These are phyloP conservation scores for Serendipita indica DNA, from an alignment of 768 basidiomycete genomes.

Conservation along the genomic window DNA sequence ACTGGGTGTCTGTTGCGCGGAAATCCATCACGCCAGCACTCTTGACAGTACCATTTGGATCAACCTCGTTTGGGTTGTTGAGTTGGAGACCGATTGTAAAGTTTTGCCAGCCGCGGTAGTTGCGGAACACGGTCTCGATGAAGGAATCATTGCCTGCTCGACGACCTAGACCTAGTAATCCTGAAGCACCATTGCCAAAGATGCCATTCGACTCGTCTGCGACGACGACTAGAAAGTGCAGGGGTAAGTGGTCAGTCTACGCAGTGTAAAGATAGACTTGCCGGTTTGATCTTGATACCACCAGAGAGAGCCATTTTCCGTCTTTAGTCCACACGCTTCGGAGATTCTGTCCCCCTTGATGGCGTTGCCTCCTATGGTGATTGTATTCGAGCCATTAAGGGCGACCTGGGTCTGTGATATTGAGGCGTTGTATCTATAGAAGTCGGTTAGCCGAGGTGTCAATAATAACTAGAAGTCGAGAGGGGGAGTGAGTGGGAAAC, in stretches of 20 bases:
- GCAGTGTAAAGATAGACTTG: too few species aligned
- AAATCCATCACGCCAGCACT: neutral
- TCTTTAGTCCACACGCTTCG: neutral
- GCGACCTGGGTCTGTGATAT: neutral
- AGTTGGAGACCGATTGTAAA: neutral
- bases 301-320: neutral
- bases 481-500: neutral
- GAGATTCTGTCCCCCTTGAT: neutral
- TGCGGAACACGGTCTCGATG: neutral
- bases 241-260: neutral
- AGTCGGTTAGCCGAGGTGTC: too few species aligned
- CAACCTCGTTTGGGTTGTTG: neutral
- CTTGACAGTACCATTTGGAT: neutral
- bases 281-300: constrained; percentile 7
- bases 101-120: neutral
- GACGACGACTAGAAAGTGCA: neutral
- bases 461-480: neutral
- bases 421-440: neutral
- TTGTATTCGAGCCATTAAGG: neutral
- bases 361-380: neutral
- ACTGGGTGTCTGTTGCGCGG: neutral
- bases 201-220: neutral
- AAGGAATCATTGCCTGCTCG: neutral
- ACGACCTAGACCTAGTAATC: neutral
- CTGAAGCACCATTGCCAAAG: neutral